A percentile compares a stretch with the other conserved stretches of the same genome.
phyloP scores from a whole-genome alignment of 805 yeast species.

The Lachancea waltii region DNA sequence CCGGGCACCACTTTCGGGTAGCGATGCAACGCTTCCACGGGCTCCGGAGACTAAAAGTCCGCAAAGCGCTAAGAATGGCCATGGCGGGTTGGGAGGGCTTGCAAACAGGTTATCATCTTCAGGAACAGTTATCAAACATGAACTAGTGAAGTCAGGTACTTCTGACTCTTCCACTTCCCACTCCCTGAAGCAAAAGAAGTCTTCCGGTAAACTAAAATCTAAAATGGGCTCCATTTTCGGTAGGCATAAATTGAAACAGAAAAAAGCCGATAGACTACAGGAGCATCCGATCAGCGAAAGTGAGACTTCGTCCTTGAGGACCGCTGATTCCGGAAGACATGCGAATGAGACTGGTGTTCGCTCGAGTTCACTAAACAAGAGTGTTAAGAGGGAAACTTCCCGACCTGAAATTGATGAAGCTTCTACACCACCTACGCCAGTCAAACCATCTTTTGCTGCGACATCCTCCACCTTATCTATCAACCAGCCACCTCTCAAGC shows the following conservation, averaged over 20 bases:
- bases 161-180: conserved; percentile 29
- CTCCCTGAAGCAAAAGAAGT: conserved; percentile 27
- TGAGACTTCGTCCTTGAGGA: conserved; percentile 6
- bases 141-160: conserved; percentile 29
- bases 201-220: conserved; percentile 46
- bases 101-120: conserved; percentile 26
- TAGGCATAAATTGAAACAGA: conserved; percentile 45
- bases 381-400: no score
- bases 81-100: conserved; percentile 23
- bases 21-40: conserved; percentile 5
- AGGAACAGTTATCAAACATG: conserved; percentile 27
- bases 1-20: conserved; percentile 2
- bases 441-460: conserved; percentile 3
- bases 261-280: conserved; percentile 11
- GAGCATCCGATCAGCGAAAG: conserved; percentile 4
- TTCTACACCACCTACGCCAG: no score
- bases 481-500: conserved; percentile 34
- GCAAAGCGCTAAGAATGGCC: conserved; percentile 17
- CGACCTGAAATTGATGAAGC: no score
- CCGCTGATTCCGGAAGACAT: conserved; percentile 1
- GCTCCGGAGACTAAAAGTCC: not conserved
- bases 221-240: conserved; percentile 73
- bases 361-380: no score
- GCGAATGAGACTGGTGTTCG: not conserved
- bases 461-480: conserved; percentile 21